phyloP scores from a whole-genome alignment of 495 filamentous ascomycete genomes.

The Letharia columbiana region DNA sequence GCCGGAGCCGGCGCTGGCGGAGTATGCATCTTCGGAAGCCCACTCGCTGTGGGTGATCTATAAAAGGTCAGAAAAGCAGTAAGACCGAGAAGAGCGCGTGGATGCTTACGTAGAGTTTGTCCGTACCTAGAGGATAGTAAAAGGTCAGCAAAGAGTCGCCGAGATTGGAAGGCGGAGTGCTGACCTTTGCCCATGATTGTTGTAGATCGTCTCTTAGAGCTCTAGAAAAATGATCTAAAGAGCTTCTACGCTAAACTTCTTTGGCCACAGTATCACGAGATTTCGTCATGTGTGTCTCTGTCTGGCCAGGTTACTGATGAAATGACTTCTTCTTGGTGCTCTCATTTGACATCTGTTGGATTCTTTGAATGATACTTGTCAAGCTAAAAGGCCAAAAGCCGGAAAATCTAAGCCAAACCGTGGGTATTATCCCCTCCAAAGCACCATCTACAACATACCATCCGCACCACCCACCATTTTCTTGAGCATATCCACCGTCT shows the following conservation, averaged over 20 bases:
- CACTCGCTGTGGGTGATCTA: constrained; percentile 93
- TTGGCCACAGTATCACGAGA: not conserved
- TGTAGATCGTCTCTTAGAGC: not conserved
- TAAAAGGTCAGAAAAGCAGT: constrained; percentile 8
- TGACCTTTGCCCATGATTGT: constrained; percentile 16
- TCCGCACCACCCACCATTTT: not conserved
- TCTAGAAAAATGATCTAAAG: not conserved
- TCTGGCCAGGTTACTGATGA: too few species aligned
- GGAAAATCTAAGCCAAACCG: not conserved
- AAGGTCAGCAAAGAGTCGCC: not conserved
- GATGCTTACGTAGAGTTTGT: constrained; percentile 66
- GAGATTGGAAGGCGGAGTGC: not conserved
- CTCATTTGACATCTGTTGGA: not conserved
- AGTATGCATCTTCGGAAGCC: constrained; percentile 81
- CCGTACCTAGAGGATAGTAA: constrained; percentile 41
- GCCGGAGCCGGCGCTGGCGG: constrained; percentile 64
- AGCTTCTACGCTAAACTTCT: not conserved
- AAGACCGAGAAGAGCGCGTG: not conserved
- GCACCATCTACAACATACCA: not conserved
- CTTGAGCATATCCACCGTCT: not conserved
- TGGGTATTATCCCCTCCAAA: not conserved
- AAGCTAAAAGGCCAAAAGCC: not conserved
- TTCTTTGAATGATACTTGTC: not conserved
- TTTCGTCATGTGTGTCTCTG: not conserved
- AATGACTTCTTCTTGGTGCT: not conserved